Base-by-base conservation (phyloP, 495 filamentous ascomycete genomes). In the Neurospora sp. region DNA sequence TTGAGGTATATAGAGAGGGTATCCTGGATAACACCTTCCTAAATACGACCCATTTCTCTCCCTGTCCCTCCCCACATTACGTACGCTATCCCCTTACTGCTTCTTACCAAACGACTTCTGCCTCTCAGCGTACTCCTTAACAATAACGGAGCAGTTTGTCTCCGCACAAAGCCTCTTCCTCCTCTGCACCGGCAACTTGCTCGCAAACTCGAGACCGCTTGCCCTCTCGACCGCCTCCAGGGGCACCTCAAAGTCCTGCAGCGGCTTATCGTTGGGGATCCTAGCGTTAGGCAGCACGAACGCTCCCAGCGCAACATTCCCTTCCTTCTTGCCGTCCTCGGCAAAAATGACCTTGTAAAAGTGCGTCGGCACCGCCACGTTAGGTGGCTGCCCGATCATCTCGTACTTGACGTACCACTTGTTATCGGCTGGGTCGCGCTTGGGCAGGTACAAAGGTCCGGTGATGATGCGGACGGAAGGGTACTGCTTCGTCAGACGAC, bases 271-370 rank as follows among this genome's bases (percentile, higher is more conserved):
- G 76, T 97, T 98, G 31, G 90, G 83, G 78, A 99, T 98, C n/a
- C 81, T 84, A 17, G 93, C 94, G 80, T 99, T 99, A 10, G 96
- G 96, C 77, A 99, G 84, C 70, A 99, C 96, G 79, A 99, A 99
- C 3, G 96, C 96, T 28, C 93, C 96, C 9, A 99, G 81, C 3
- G 94, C 93, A 3, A 99, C 96, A 72, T 91, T 91, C 5, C 94
- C 92, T 9, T 87, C 88, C 2, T 83, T 83, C 17, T 81, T 86
- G 2, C 92, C 92, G 77, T 97, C 93, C 82, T 98, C 96, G 5
- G 92, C 96, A 77, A 96, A 96, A 71, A 99, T 93, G 70, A 99
- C 93, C 85, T 99, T 99, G 85, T 96, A 99, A 85, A 99, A 99
- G 80, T 99, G 96, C 34, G 96, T 99, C 10, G 96, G 96, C 72